Percentiles rank a stretch among this genome's conserved stretches.
Evolutionary conservation across 441 rosid species (phyloP).

Genomic region (Erodium trifolium): DNA sequence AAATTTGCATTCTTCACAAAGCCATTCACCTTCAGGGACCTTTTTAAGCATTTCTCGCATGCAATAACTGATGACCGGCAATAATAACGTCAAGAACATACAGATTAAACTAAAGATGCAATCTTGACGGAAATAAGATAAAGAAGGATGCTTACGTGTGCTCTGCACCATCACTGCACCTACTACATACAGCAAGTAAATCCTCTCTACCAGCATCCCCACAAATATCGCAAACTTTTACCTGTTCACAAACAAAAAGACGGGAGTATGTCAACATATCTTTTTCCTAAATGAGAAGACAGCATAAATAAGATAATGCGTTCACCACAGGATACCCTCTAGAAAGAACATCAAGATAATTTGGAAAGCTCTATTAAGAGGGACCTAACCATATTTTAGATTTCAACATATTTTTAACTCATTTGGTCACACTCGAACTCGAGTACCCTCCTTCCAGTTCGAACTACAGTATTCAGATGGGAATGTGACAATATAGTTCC

Average conservation of each 20-base stretch:
- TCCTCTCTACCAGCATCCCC: slow-evolving; percentile 99
- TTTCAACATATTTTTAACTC: not conserved
- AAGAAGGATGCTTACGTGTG: slow-evolving; percentile 67
- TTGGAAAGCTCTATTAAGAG: not conserved
- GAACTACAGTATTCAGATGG: not conserved
- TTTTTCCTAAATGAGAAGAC: not conserved
- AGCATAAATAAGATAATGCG: not conserved
- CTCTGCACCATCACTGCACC: slow-evolving; percentile 98
- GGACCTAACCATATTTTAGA: slow-evolving; percentile 3
- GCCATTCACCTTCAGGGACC: slow-evolving; percentile 91
- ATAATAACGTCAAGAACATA: slow-evolving; percentile 2
- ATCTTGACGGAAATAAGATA: slow-evolving; percentile 15
- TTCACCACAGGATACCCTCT: slow-evolving; percentile 1
- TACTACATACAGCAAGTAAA: slow-evolving; percentile 81
- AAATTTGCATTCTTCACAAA: slow-evolving; percentile 91
- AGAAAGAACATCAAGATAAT: not conserved
- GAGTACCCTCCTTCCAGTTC: not conserved
- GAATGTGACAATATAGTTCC: not conserved
- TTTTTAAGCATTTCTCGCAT: slow-evolving; percentile 82
- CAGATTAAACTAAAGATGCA: slow-evolving; percentile 10
- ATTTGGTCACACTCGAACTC: not conserved
- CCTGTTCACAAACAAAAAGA: slow-evolving; percentile 45
- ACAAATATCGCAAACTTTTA: slow-evolving; percentile 97
- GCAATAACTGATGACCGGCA: slow-evolving; percentile 66
- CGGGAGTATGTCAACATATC: not conserved